Evolutionary conservation across 2,329 filamentous ascomycete genomes (phyloP), one percentile per base, ranked within the genome.

Genomic region (Aspergillus calidoustus): DNA sequence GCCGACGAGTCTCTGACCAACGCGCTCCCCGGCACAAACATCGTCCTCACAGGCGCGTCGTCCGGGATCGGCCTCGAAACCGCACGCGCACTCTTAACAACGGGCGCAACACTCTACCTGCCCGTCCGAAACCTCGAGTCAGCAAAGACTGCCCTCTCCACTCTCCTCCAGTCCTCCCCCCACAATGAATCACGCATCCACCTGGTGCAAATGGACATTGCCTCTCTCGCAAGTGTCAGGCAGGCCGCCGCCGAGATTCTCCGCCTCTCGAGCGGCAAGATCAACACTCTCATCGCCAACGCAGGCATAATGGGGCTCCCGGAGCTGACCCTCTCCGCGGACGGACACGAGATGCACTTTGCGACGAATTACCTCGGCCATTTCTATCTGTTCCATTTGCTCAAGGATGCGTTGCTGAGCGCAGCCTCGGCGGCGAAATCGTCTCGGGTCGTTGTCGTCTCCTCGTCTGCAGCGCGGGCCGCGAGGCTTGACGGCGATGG

Each of bases 381-480:
- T 65, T 87, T 87, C 73, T 74, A 86, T 0, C 75, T 87, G 9
- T 82, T 84, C 60, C 74, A 83, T 15, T 77, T 85, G 2, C 73
- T 87, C 15, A 81, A 81, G 48, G 54, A 53, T 1, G 43, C 60
- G 11, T 47, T 70, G 4, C 48, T 72, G 9, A 3, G 2, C 1
- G 9, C 34, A 3, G 34, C 34, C 4, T 13, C 34, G 9, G 7
- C 9, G 34, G 34, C 7, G 34, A 41, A 41, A 11, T 13, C 34
- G 11, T 41, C 34, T 41, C 34, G 34, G 8, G 34, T 41, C 34
- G 34, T 41, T 5, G 34, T 41, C 4, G 34, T 41, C 2, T 41
- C 34, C 11, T 41, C 34, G 34, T 41, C 34, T 13, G 34, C 34
- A 2, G 11, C 11, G 34, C 34, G 34, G 11, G 34, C 34, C 1